Conservation (phyloP, 805 yeast genomes). For the Maudiozyma saulgeensis region DNA sequence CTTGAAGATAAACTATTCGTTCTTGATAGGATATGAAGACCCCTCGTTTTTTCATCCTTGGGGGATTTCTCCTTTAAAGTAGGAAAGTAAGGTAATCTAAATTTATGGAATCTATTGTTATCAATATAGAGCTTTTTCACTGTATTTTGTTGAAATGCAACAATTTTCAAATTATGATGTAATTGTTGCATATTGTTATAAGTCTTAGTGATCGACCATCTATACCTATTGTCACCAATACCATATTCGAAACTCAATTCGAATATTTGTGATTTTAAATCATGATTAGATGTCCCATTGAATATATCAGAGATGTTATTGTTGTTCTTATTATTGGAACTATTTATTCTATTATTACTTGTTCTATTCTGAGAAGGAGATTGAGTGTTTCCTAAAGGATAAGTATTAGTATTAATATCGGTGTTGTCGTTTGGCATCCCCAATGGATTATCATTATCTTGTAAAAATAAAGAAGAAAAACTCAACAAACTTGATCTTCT, state of each 20-base stretch:
- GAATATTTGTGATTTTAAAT: conserved; percentile 24
- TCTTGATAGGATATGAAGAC: background rate
- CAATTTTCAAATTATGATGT: conserved; percentile 57
- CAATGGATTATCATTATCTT: background rate
- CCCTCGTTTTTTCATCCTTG: background rate
- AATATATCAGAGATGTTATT: background rate
- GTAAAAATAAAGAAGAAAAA: background rate
- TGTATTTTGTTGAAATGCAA: conserved; percentile 36
- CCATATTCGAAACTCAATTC: conserved; percentile 84
- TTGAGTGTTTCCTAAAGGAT: conserved; percentile 5
- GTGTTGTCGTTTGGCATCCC: background rate
- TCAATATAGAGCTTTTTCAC: conserved; percentile 22
- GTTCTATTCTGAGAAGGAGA: background rate
- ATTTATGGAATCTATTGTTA: conserved; percentile 16
- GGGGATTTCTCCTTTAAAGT: conserved; percentile 3
- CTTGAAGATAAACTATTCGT: background rate
- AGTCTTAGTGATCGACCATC: conserved; percentile 71
- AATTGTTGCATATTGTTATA: conserved; percentile 62
- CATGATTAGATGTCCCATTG: background rate
- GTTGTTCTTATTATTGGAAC: background rate
- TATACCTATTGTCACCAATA: conserved; percentile 63
- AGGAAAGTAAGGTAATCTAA: conserved; percentile 26
- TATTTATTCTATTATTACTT: background rate
- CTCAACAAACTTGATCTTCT: conserved; percentile 4
- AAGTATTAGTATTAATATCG: background rate